Conservation (phyloP, 345 rosid genomes). For the Dovyalis caffra region DNA sequence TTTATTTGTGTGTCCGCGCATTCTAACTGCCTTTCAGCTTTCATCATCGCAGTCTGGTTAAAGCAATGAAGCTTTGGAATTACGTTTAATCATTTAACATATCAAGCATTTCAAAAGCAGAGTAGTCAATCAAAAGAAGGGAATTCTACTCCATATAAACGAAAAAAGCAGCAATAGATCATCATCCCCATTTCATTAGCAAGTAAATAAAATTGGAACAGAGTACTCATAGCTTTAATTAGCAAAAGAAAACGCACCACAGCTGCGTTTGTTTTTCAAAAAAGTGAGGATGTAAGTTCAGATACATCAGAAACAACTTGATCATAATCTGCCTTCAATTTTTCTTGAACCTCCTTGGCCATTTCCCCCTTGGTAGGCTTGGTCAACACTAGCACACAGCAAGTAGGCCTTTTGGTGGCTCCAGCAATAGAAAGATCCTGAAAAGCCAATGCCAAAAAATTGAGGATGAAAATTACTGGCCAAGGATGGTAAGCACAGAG, state of each 20-base stretch:
- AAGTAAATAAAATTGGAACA: neutral
- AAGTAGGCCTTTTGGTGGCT: conserved; percentile 18
- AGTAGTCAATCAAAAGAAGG: neutral
- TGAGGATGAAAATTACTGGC: neutral
- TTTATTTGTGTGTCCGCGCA: neutral
- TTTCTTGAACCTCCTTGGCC: conserved; percentile 9
- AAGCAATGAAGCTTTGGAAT: neutral
- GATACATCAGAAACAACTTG: conserved; percentile 16
- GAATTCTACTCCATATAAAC: neutral
- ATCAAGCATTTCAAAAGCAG: neutral
- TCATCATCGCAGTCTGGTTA: neutral
- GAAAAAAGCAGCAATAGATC: neutral
- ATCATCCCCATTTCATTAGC: neutral
- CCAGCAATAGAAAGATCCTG: conserved; percentile 20
- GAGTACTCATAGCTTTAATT: neutral
- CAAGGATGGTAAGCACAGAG: too few relatives aligned
- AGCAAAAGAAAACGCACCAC: neutral
- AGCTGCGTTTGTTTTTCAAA: neutral
- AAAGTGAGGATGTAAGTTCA: conserved; percentile 13
- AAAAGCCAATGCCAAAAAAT: neutral
- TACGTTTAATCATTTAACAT: neutral
- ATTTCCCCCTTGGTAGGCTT: conserved; percentile 11
- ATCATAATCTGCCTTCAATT: conserved; percentile 10
- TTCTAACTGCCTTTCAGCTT: neutral
- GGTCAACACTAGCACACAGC: conserved; percentile 19